Evolutionary conservation across 306 rosid genomes (phyloP), one percentile per base, ranked within the genome.

Genomic region (Mimosa bimucronata): DNA sequence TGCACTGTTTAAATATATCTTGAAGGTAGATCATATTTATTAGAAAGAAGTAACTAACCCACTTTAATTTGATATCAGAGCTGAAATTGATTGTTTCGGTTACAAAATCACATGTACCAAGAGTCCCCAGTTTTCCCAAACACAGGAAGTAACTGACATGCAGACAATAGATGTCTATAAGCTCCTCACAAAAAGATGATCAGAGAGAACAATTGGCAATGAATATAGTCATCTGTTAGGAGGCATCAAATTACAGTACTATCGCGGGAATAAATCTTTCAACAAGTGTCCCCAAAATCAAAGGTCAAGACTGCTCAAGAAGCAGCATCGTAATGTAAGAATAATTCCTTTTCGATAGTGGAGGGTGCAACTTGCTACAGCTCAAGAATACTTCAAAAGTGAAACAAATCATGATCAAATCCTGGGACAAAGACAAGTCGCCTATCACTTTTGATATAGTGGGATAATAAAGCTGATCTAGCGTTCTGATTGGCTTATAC

Each of bases 351-450:
- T 69, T 68, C 34, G 28, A n/a, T 21, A 69, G 74, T 69, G 74
- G 74, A 42, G 55, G 37, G 37, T 41, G 74, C 74, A 69, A 69
- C 74, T 69, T 69, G 52, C n/a, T n/a, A 21, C 73, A 68, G 52
- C 31, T 69, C 74, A 41, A 28, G 74, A 42, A 42, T 69, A 69
- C 46, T 41, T 23, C 55, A 69, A 23, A 41, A 69, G 53, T 46
- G 73, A 40, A 68, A 40, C 53, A 41, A 21, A 40, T 45, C 52
- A 5, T 21, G 73, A 68, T 68, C 52, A 41, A 40, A 40, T 45
- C 73, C 15, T 21, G 53, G 26, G 73, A 45, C 15, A 19, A 2
- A 21, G 19, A 67, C 50, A 67, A 38, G 53, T 23, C n/a, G n/a
- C 26, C 53, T 26, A 68, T 69, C 55, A 41, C 55, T 16, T 67